phyloP scores from a whole-genome alignment of 2,329 filamentous ascomycete genomes.

The Alternaria sp. region DNA sequence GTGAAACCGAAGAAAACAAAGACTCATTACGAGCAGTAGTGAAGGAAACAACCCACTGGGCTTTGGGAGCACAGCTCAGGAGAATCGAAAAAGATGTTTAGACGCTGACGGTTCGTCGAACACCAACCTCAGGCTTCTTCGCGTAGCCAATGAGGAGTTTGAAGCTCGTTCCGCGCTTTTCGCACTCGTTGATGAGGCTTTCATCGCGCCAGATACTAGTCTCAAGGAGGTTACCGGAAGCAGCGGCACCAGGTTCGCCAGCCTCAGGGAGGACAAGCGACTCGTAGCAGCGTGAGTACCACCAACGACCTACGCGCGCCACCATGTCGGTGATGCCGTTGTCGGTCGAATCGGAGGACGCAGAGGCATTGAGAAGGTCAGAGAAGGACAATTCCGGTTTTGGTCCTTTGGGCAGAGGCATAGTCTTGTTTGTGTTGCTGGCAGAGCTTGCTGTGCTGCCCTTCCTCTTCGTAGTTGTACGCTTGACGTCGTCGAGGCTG shows the following conservation, averaged over 20 bases:
- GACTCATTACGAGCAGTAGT: conserved; percentile 21
- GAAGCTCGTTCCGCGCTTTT: conserved; percentile 84
- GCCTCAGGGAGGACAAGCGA: conserved; percentile 60
- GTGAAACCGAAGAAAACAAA: conserved; percentile 14
- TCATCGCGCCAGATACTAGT: conserved; percentile 82
- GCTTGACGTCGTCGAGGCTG: conserved; percentile 34
- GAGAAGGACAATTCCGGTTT: conserved; percentile 49
- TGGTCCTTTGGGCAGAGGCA: conserved; percentile 26
- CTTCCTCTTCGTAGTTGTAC: conserved; percentile 34
- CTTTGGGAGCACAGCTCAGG: conserved; percentile 44
- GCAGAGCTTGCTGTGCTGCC: conserved; percentile 40
- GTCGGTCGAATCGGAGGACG: conserved; percentile 63
- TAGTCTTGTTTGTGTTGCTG: conserved; percentile 25
- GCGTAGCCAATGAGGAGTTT: conserved; percentile 92
- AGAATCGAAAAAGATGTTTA: conserved; percentile 39
- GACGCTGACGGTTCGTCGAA: conserved; percentile 59
- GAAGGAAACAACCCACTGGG: conserved; percentile 33
- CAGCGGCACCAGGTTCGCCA: conserved; percentile 42
- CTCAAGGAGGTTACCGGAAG: conserved; percentile 51
- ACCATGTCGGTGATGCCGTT: conserved; percentile 93
- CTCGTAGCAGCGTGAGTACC: conserved; percentile 95
- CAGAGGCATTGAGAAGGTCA: conserved; percentile 45
- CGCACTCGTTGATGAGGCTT: conserved; percentile 80
- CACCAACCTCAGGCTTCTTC: conserved; percentile 70
- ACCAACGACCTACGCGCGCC: conserved; percentile 90